phyloP scores from a whole-genome alignment of 129 eudicot species.

The Chrysanthemum lavandulifolium region DNA sequence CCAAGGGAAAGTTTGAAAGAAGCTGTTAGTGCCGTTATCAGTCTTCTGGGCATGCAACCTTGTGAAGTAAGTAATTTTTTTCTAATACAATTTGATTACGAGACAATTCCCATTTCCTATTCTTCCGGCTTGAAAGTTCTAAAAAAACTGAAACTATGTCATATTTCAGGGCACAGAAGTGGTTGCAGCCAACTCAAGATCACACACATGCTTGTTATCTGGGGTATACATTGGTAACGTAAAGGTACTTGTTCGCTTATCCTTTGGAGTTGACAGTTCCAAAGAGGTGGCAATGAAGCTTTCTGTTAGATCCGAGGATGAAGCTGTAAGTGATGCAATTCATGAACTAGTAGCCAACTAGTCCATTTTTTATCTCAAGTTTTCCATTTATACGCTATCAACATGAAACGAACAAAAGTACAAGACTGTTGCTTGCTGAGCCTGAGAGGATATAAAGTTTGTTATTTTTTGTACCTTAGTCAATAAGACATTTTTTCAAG shows the following conservation, averaged over 20 bases:
- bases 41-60: slow-evolving; percentile 96
- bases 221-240: slow-evolving; percentile 83
- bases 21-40: slow-evolving; percentile 78
- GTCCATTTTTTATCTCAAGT: not conserved
- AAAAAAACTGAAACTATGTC: not conserved
- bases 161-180: slow-evolving; percentile 74
- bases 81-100: too few species aligned
- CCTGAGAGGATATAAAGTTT: slow-evolving; percentile 12
- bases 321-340: slow-evolving; percentile 73
- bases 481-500: slow-evolving; percentile 20
- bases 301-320: slow-evolving; percentile 89
- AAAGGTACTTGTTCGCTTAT: slow-evolving; percentile 79
- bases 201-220: slow-evolving; percentile 82
- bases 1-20: slow-evolving; percentile 86
- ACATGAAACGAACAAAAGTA: not conserved
- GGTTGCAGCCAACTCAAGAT: slow-evolving; percentile 78
- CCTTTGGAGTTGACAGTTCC: slow-evolving; percentile 70
- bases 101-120: too few species aligned
- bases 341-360: slow-evolving; percentile 89
- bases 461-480: slow-evolving; percentile 28
- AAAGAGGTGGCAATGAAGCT: slow-evolving; percentile 94
- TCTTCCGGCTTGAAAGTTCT: not conserved
- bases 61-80: slow-evolving; percentile 60
- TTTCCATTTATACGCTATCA: not conserved
- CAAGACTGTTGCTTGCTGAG: slow-evolving; percentile 15